Percentiles rank a stretch among this genome's conserved stretches.
phyloP scores from a whole-genome alignment of 2,329 filamentous ascomycete species.

The Fusarium austroafricanum region DNA sequence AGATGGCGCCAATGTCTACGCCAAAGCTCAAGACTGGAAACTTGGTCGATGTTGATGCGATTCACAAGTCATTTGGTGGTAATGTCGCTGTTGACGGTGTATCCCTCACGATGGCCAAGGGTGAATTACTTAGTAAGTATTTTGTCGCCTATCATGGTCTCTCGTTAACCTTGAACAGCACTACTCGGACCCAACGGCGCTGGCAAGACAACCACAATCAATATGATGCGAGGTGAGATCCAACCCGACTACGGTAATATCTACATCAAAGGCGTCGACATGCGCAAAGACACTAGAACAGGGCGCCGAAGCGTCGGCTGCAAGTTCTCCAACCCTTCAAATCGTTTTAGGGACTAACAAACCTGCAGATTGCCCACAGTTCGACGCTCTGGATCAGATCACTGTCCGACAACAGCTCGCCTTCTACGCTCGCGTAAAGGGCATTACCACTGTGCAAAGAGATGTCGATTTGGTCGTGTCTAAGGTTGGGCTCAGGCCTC shows the following conservation, averaged over 20 bases:
- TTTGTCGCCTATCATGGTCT: too few relatives aligned
- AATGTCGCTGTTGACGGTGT: conserved; percentile 5
- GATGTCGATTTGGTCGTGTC: conserved; percentile 63
- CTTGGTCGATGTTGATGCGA: background rate
- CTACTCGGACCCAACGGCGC: conserved; percentile 23
- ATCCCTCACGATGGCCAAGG: background rate
- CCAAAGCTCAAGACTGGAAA: background rate
- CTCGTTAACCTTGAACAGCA: background rate
- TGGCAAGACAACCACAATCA: conserved; percentile 14
- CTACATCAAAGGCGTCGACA: conserved; percentile 74
- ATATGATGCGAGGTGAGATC: conserved; percentile 24
- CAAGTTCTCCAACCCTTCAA: background rate
- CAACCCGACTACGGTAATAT: conserved; percentile 58
- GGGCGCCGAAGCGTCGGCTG: conserved; percentile 72
- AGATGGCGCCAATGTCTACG: background rate
- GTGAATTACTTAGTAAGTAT: background rate
- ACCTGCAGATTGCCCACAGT: conserved; percentile 71
- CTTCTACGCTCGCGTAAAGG: conserved; percentile 79
- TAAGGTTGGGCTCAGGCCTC: conserved; percentile 73
- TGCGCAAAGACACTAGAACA: conserved; percentile 70
- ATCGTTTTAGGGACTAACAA: background rate
- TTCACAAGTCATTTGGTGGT: background rate
- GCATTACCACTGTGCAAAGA: conserved; percentile 67
- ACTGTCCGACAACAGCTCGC: conserved; percentile 77
- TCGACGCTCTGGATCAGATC: conserved; percentile 79